Evolutionary conservation across 169 alveolate species (phyloP).

Genomic region (Eimeria praecox): DNA sequence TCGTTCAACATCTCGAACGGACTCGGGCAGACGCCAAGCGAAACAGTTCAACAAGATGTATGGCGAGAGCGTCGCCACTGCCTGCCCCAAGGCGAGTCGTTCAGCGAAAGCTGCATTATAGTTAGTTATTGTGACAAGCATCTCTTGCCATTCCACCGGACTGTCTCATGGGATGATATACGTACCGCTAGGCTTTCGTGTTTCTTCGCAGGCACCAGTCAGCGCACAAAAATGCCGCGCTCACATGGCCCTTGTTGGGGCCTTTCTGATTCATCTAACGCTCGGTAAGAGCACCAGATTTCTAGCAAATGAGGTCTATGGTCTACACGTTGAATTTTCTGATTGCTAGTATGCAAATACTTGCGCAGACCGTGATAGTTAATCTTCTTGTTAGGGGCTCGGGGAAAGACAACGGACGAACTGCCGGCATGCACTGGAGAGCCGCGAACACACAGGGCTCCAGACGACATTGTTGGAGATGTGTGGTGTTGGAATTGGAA

Average conservation of each 20-base stretch:
- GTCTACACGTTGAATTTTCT: neutral
- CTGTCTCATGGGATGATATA: neutral
- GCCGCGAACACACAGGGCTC: neutral
- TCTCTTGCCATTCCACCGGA: too few species aligned
- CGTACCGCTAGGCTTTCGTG: neutral
- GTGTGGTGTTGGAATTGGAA: neutral
- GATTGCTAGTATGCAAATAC: neutral
- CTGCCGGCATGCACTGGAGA: neutral
- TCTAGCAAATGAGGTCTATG: neutral
- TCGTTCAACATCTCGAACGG: neutral
- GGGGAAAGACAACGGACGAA: neutral
- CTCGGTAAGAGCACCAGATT: constrained; percentile 19
- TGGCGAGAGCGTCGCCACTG: constrained; percentile 71
- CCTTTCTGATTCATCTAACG: constrained; percentile 68
- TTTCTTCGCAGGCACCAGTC: constrained; percentile 12
- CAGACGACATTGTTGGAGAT: neutral
- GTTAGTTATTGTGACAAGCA: too few species aligned
- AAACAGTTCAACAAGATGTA: neutral
- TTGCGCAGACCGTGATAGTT: neutral
- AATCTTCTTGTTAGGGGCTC: neutral
- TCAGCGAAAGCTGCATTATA: neutral
- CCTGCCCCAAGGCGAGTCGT: constrained; percentile 59
- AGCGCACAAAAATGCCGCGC: constrained; percentile 62
- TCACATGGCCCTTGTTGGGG: constrained; percentile 72
- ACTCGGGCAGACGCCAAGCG: neutral